Evolutionary conservation across 768 basidiomycete species (phyloP), one percentile per base, ranked within the genome.

Genomic region (Pulveroboletus sp.): DNA sequence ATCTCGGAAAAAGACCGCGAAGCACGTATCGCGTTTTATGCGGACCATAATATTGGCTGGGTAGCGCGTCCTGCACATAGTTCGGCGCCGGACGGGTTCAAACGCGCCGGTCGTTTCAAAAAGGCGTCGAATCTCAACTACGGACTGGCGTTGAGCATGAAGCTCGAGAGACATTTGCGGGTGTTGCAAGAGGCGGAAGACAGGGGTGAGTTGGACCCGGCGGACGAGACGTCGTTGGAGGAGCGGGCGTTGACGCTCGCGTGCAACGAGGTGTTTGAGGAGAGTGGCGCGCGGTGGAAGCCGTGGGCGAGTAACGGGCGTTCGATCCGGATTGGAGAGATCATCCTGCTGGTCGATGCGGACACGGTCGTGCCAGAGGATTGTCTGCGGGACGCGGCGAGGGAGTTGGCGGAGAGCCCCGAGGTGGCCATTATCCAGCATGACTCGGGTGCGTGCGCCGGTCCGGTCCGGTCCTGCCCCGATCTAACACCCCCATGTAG

Each of bases 101-200:
- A 67, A n/a, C 68, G 72, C 25, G 65, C 86, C 0, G 92, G 93
- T 8, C 78, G 91, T 10, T 95, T 95, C 80, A 95, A 95, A 75
- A 95, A 95, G 65, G 91, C 91, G 2, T 85, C 83, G 24, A 95
- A 95, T 66, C 80, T 94, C 80, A 95, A 94, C 65, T 93, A 86
- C 51, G 90, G 80, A 7, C 71, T 78, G 10, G 67, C 62, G 16
- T 57, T 79, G 13, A 73, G 73, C 13, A 50, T 75, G 43, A 65
- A 68, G 16, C 47, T 68, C 31, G 67, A 67, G 40, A 48, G 43
- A 8, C 58, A 69, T 40, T 69, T 78, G 59, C 67, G 68, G 39
- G 63, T 55, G 1, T 56, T 75, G n/a, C 56, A 62, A 13, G 69
- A 72, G 55, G 47, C 77, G 75, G 63, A 75, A 82, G 40, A 72